Conservation (phyloP, 164 flowering plant genomes). For the Saururus chinensis region DNA sequence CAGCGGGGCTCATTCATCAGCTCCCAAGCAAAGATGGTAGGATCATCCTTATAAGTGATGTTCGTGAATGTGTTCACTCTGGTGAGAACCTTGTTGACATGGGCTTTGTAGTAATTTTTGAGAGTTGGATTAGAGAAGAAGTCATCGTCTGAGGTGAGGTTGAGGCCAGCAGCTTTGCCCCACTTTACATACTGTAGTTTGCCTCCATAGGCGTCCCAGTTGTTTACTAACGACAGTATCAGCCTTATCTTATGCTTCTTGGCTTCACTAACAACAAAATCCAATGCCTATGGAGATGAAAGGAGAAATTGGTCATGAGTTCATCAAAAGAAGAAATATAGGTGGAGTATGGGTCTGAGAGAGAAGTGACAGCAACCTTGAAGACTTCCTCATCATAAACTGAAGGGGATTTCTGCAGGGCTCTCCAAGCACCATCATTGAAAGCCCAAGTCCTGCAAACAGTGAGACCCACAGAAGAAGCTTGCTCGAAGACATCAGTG, state of each 20-base stretch:
- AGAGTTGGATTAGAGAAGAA: constrained; percentile 79
- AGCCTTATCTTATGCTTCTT: constrained; percentile 77
- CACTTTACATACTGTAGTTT: constrained; percentile 87
- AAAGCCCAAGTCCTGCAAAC: constrained; percentile 98
- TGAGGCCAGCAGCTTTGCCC: constrained; percentile 85
- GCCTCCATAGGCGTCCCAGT: constrained; percentile 95
- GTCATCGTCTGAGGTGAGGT: constrained; percentile 71
- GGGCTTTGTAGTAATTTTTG: constrained; percentile 63
- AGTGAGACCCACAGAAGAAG: constrained; percentile 67
- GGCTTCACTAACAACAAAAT: constrained; percentile 95
- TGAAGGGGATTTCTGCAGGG: constrained; percentile 84
- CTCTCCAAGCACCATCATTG: constrained; percentile 90
- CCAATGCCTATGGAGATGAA: constrained; percentile 45
- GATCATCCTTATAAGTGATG: constrained; percentile 86
- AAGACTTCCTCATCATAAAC: constrained; percentile 87
- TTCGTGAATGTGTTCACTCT: constrained; percentile 82
- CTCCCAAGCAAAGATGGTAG: constrained; percentile 74
- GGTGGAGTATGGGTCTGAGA: background rate
- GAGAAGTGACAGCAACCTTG: constrained; percentile 29
- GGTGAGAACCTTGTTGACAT: constrained; percentile 72
- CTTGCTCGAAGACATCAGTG: constrained; percentile 69
- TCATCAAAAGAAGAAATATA: background rate
- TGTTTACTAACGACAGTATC: constrained; percentile 61
- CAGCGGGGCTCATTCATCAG: constrained; percentile 21
- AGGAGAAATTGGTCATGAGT: background rate